These are phyloP conservation scores for Actinomucor elegans DNA, from an alignment of 371 early-diverging fungal species.

Conservation along the genomic window DNA sequence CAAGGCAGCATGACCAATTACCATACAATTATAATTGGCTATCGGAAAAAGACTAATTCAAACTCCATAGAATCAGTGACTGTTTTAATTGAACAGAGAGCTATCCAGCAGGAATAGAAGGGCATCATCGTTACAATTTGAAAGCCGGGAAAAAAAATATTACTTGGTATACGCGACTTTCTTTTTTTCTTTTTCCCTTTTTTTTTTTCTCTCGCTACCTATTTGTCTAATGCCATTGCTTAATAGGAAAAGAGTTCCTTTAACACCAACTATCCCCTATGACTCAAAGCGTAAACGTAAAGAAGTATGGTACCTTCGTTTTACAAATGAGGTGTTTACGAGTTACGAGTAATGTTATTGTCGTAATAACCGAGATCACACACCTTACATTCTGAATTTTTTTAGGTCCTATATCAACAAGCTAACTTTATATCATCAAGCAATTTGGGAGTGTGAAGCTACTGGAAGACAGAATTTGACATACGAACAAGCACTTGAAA, in stretches of 20 bases:
- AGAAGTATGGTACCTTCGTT: slow-evolving; percentile 78
- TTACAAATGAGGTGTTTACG: slow-evolving; percentile 84
- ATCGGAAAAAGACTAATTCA: too few relatives aligned
- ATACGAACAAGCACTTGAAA: slow-evolving; percentile 81
- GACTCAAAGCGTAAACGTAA: slow-evolving; percentile 42
- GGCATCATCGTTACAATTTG: too few relatives aligned
- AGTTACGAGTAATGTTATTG: slow-evolving; percentile 68
- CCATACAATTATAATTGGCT: too few relatives aligned
- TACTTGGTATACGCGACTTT: slow-evolving; percentile 1
- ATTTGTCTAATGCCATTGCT: slow-evolving; percentile 51
- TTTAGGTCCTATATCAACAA: slow-evolving; percentile 77
- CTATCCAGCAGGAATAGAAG: too few relatives aligned
- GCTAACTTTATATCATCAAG: slow-evolving; percentile 66
- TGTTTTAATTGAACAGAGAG: too few relatives aligned
- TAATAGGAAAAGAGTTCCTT: slow-evolving; percentile 38
- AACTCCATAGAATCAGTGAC: too few relatives aligned
- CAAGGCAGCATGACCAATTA: too few relatives aligned
- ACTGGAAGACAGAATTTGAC: slow-evolving; percentile 77
- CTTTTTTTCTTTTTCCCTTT: background rate
- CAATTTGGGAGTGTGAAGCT: slow-evolving; percentile 76
- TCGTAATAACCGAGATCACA: background rate
- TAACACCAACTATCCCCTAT: slow-evolving; percentile 31
- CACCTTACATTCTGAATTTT: too few relatives aligned
- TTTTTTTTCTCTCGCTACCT: background rate
- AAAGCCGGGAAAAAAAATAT: slow-evolving; percentile 2